Evolutionary conservation across 495 filamentous ascomycete species (phyloP), one percentile per base, ranked within the genome.

Genomic region (Aspergillus hancockii): DNA sequence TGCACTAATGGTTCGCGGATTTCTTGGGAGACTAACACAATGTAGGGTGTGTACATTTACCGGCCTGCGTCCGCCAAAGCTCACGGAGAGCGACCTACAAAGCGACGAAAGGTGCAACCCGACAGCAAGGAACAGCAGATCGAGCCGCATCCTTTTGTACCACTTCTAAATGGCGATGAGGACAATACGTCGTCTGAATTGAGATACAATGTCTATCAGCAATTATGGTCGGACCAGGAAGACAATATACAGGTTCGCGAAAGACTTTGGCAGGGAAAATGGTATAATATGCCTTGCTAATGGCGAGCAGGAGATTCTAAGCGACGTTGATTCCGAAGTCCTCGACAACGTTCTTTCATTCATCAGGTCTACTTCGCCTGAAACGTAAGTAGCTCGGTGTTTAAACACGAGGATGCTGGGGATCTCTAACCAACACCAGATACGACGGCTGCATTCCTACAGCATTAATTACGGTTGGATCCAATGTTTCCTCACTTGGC

Each of bases 381-480:
- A 79, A 52, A 73, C 75, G 74, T 79, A 73, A 63, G 70, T 58
- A 23, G 49, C 25, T 43, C 40, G 19, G 25, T 43, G 5, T 51
- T 18, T 25, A 46, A 40, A 18, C 10, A 34, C 28, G 38, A 25
- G 21, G 28, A 8, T 5, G 9, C 21, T 19, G 3, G 18, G 19
- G 46, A n/a, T 23, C 25, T 56, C 56, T 73, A 55, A 70, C 63
- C 52, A 41, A 43, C 53, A 8, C 32, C 59, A 78, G 76, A 52
- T 78, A 70, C 46, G 68, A 75, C 59, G 76, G 75, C 22, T 83
- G 77, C 64, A 86, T 97, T 25, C 90, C 91, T 0, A 87, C 91
- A 6, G 92, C 83, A 14, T 84, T 97, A 55, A 84, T 98, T 41
- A 85, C 91, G 30, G 88, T 90, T 18, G 93, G 91, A 7, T 90